Base-by-base conservation (phyloP, 768 basidiomycete genomes). In the Hydnum rufescens region DNA sequence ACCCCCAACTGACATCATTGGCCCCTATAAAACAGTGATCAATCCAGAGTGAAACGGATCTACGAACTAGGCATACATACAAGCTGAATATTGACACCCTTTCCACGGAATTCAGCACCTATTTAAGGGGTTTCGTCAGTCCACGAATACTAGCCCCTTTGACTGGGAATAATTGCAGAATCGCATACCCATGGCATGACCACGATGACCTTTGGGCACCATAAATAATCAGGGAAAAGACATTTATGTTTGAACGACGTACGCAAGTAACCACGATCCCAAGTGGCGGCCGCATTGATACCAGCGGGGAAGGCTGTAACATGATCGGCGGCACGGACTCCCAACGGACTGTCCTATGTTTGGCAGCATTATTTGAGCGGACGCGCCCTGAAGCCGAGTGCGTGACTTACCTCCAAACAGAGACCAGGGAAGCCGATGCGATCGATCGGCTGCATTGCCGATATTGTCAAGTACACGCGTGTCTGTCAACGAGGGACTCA, bases 291-390 rank as follows among this genome's bases (percentile, higher is more conserved):
- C 0, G 77, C 70, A 51, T 83, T 88, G 58, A 95, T 69, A 0
- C 76, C 82, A n/a, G 88, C 72, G 0, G 92, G 89, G 67, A 89
- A 92, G 0, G 75, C 75, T 2, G 80, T 81, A 4, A 77, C 76
- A 32, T 73, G 76, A 61, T 89, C 80, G 0, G 75, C 74, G 57
- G 71, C 68, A 46, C 89, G 81, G 22, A 92, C 76, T 2, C 88
- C 88, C 0, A 85, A 69, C 8, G 44, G 44, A 13, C 8, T 8
- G 23, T 47, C 44, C 23, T 78, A 52, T n/a, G n/a, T n/a, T n/a
- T n/a, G n/a, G n/a, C n/a, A n/a, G n/a, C n/a, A n/a, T n/a, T n/a
- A n/a, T n/a, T n/a, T n/a, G n/a, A n/a, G n/a, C n/a, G n/a, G n/a
- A n/a, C n/a, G n/a, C n/a, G n/a, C n/a, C n/a, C n/a, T n/a, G n/a